These are phyloP conservation scores for Aphanoascus verrucosus DNA, from an alignment of 2,329 filamentous ascomycete species.

Conservation along the genomic window DNA sequence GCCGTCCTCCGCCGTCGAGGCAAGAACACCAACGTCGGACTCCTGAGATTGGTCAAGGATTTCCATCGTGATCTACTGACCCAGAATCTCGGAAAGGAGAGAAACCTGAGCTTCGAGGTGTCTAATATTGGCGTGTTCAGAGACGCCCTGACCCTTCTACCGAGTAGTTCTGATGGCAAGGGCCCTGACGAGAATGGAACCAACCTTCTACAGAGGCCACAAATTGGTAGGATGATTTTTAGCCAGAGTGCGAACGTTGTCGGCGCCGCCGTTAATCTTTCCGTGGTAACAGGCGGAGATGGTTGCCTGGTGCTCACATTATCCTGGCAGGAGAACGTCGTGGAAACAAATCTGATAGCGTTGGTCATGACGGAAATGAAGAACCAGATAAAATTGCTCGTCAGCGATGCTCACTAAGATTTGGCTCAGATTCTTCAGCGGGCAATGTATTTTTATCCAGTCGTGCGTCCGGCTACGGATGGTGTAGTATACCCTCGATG, in stretches of 20 bases:
- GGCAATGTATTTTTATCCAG: too few relatives aligned
- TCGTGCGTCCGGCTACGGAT: too few relatives aligned
- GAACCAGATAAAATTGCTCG: constrained; percentile 4
- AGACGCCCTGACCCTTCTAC: neutral
- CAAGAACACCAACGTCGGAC: constrained; percentile 26
- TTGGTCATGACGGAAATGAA: neutral
- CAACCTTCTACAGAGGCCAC: constrained; percentile 11
- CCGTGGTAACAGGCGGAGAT: constrained; percentile 36
- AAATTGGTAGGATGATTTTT: constrained; percentile 35
- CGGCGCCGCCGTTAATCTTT: constrained; percentile 31
- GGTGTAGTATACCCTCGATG: too few relatives aligned
- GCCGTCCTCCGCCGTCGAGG: constrained; percentile 21
- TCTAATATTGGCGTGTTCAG: constrained; percentile 38
- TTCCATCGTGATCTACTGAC: constrained; percentile 29
- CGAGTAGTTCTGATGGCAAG: neutral
- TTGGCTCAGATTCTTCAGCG: too few relatives aligned
- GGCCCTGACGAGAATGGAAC: constrained; percentile 8
- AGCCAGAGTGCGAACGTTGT: constrained; percentile 35
- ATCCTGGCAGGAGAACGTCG: constrained; percentile 27
- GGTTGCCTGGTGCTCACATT: constrained; percentile 34
- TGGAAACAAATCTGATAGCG: constrained; percentile 1
- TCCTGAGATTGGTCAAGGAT: constrained; percentile 35
- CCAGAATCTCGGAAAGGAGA: constrained; percentile 30
- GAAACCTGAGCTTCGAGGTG: constrained; percentile 34
- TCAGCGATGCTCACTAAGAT: neutral